Evolutionary conservation across 2,329 filamentous ascomycete genomes (phyloP), one percentile per base, ranked within the genome.

Genomic region (Pseudocercospora musae): DNA sequence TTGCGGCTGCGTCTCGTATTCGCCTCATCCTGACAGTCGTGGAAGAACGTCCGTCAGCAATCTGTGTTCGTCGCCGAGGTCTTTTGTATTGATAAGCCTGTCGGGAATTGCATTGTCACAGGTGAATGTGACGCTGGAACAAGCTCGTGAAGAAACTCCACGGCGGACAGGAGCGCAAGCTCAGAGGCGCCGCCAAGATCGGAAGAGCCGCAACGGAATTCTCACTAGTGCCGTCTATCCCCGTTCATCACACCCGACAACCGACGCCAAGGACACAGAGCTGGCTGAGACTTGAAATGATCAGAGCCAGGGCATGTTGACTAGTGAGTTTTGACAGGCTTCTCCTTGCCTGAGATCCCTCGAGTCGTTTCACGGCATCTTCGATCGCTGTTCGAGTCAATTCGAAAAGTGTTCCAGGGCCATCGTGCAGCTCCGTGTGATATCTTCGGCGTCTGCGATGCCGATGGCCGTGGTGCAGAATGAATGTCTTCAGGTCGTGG

Each of bases 71-170:
- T 54, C 27, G 50, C 50, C 50, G 50, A 54, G 50, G 23, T 25
- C 21, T 7, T 20, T 20, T 54, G 25, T 23, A 18, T 54, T 33
- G 13, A 13, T 54, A 20, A 37, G 27, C 10, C 29, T 31, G 29
- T 37, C n/a, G 33, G 33, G 33, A 11, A 15, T n/a, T 5, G 13
- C 33, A n/a, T 37, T 13, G 33, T n/a, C 50, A 54, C 15, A 52
- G 25, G 15, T 13, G 50, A 18, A 52, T 18, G 13, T 59, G 44
- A 31, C 42, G 46, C 57, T 27, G 44, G 25, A 55, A 60, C 50
- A 60, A 46, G 58, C 58, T 54, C 31, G 58, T 55, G 48, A 54
- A 54, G 50, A 54, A 55, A 33, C 58, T 60, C 33, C 40, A 57
- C 40, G 25, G 21, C 55, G 40, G 18, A 37, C 48, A 46, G 31